Percentiles rank a stretch among this genome's conserved stretches.
Evolutionary conservation across 768 basidiomycete genomes (phyloP).

Genomic region (Psilocybe subaeruginosa): DNA sequence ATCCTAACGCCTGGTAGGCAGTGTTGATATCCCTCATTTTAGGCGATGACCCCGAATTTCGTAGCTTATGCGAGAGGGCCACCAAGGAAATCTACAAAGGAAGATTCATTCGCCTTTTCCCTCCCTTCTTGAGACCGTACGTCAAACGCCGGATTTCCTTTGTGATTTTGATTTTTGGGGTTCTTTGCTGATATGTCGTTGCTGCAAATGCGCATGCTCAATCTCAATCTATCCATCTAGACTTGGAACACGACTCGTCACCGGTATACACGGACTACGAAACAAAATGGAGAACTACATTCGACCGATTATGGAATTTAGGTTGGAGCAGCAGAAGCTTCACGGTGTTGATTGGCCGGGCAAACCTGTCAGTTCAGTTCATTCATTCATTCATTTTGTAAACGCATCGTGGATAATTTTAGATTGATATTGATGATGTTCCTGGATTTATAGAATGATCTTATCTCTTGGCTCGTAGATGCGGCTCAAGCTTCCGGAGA

Average conservation of each 20-base stretch:
- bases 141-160: conserved; percentile 2
- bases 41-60: conserved; percentile 26
- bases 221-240: conserved; percentile 4
- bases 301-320: conserved; percentile 29
- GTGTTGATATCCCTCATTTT: neutral
- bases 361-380: conserved; percentile 28
- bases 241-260: conserved; percentile 18
- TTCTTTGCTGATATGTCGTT: neutral
- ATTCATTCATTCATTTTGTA: neutral
- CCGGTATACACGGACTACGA: conserved; percentile 16
- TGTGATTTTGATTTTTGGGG: neutral
- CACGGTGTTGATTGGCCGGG: conserved; percentile 30
- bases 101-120: conserved; percentile 24
- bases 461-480: conserved; percentile 53
- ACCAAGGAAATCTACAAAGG: conserved; percentile 21
- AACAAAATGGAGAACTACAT: conserved; percentile 25
- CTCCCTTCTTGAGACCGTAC: conserved; percentile 27
- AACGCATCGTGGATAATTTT: neutral
- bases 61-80: conserved; percentile 14
- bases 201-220: neutral
- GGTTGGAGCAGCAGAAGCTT: conserved; percentile 21
- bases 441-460: conserved; percentile 37
- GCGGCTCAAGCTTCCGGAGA: conserved; percentile 30
- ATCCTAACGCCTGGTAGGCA: neutral
- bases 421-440: neutral